Base-by-base conservation (phyloP, 495 filamentous ascomycete species). In the Penicillium manginii region DNA sequence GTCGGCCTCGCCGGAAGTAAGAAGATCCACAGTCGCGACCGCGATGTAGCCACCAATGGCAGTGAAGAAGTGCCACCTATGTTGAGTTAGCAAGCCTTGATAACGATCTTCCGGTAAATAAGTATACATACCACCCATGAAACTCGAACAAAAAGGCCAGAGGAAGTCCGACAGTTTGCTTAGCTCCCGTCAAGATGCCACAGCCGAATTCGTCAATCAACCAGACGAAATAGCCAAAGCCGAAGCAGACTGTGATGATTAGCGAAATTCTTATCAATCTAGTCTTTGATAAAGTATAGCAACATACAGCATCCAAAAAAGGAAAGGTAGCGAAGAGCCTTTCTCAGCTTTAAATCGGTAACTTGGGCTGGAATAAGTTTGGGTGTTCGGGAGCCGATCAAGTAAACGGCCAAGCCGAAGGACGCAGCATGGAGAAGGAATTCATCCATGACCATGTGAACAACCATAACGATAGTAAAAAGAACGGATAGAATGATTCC, bases 51-150 rank as follows among this genome's bases (percentile, higher is more conserved):
- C 71, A 5, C 71, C 71, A 39, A 73, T 71, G 0, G 61, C 68
- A 8, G 71, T 73, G 40, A 71, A 71, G 11, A 73, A 39, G 54
- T 73, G 71, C 71, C 71, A 73, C 71, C 71, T 72, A 10, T 1
- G 18, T 39, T 12, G 32, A 15, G 26, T 59, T 23, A 57, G 35
- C 15, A 22, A 43, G 3, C 10, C 10, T 23, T 31, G 2, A 22
- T 12, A 29, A 29, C 9, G 26, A 1, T 8, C 26, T 33, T 14
- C 5, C 7, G 11, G 48, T 50, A 19, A 11, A 35, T 26, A 0
- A 6, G 9, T n/a, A 22, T 49, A 66, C 64, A 22, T 67, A 69
- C 69, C 69, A 73, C 29, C 71, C 71, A 48, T 73, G 71, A 21
- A 73, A 54, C 42, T 73, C 71, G 45, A 67, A 63, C 3, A 71